phyloP scores from a whole-genome alignment of 768 basidiomycete genomes.

The Sarcodon aspratus region DNA sequence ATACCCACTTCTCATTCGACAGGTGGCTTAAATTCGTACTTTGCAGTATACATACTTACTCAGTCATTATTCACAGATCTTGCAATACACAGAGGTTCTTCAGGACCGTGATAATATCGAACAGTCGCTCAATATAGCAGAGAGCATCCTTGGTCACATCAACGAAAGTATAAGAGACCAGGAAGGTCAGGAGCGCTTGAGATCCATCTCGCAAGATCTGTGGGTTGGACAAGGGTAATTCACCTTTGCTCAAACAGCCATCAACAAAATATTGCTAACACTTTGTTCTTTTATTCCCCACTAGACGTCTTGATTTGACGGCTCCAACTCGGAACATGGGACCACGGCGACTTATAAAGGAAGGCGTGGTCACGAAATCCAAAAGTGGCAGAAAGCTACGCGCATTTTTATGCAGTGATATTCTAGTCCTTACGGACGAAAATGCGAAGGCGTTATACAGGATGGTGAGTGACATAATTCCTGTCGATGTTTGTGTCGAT shows the following conservation, averaged over 20 bases:
- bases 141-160: constrained; percentile 65
- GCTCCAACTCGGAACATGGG: constrained; percentile 83
- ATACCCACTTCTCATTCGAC: constrained; percentile 83
- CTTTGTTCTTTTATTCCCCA: neutral
- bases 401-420: constrained; percentile 80
- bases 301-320: constrained; percentile 76
- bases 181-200: constrained; percentile 71
- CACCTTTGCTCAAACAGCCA: neutral
- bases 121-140: constrained; percentile 48
- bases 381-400: constrained; percentile 76
- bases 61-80: constrained; percentile 33
- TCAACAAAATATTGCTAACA: neutral
- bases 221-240: constrained; percentile 82
- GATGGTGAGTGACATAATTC: constrained; percentile 43
- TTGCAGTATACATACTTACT: neutral
- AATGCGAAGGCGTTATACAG: constrained; percentile 61
- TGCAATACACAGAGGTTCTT: constrained; percentile 65
- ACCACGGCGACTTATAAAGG: constrained; percentile 63
- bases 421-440: constrained; percentile 77
- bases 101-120: constrained; percentile 48
- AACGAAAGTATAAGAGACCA: constrained; percentile 85
- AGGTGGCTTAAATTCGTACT: constrained; percentile 25
- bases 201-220: constrained; percentile 61
- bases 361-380: constrained; percentile 68
- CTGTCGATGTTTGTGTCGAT: neutral